phyloP scores from a whole-genome alignment of 371 early-diverging fungal genomes.

The Apophysomyces ossiformis region DNA sequence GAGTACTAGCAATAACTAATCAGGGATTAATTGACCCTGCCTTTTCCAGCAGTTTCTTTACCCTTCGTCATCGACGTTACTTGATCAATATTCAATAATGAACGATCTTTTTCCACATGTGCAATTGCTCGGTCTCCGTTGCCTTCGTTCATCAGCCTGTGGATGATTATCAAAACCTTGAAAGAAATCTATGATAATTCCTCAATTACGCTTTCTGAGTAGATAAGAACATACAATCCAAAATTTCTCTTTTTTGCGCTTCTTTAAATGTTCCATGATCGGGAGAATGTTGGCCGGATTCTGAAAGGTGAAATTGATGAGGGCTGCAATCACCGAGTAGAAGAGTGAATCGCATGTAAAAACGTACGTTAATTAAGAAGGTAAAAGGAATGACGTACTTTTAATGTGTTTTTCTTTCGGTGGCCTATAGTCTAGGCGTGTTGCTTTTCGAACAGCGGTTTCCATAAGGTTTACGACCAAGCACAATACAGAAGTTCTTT shows the following conservation, averaged over 20 bases:
- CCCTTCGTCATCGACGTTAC: conserved; percentile 2
- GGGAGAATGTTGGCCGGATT: conserved; percentile 60
- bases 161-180: conserved; percentile 86
- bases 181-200: conserved; percentile 74
- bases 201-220: conserved; percentile 18
- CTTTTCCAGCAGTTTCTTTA: conserved; percentile 16
- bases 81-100: conserved; percentile 60
- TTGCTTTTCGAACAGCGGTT: conserved; percentile 79
- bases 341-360: neutral
- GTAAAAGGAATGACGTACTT: conserved; percentile 47
- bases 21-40: neutral
- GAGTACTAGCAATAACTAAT: conserved; percentile 59
- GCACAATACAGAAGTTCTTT: too few relatives aligned
- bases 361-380: conserved; percentile 17
- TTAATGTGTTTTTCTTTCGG: conserved; percentile 88
- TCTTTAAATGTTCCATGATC: conserved; percentile 61
- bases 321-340: conserved; percentile 27
- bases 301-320: conserved; percentile 54
- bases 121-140: conserved; percentile 72
- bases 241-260: conserved; percentile 70
- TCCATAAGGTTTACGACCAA: conserved; percentile 54
- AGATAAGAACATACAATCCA: conserved; percentile 72
- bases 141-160: conserved; percentile 85
- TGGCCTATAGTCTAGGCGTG: conserved; percentile 73
- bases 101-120: conserved; percentile 65